Evolutionary conservation across 2,329 filamentous ascomycete species (phyloP).

Genomic region (Penicillium decumbens): DNA sequence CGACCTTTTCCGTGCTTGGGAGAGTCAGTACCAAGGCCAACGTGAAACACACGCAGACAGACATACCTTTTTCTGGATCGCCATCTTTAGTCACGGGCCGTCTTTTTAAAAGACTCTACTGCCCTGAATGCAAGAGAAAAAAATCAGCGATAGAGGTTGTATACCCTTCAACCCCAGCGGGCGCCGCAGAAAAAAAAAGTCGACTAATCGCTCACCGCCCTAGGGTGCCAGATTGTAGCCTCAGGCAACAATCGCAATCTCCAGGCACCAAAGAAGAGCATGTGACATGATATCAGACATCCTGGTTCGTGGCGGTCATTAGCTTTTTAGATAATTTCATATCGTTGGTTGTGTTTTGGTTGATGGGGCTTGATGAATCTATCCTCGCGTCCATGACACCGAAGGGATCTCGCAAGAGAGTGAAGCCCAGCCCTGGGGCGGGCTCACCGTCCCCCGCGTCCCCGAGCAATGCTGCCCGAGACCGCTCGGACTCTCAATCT

Average conservation of each 20-base stretch:
- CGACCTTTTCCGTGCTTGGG: constrained; percentile 83
- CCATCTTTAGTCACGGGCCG: constrained; percentile 57
- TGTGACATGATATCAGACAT: constrained; percentile 34
- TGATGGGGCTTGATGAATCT: constrained; percentile 32
- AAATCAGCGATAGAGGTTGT: constrained; percentile 14
- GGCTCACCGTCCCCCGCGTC: constrained; percentile 26
- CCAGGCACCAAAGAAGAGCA: constrained; percentile 17
- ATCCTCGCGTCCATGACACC: constrained; percentile 33
- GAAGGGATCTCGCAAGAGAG: constrained; percentile 43
- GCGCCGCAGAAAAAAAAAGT: constrained; percentile 21
- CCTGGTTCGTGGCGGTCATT: constrained; percentile 18
- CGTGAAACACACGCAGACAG: constrained; percentile 7
- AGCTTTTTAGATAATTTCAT: constrained; percentile 6
- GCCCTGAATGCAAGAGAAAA: constrained; percentile 14
- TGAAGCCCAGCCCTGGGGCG: constrained; percentile 39
- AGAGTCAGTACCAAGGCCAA: constrained; percentile 26
- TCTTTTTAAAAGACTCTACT: constrained; percentile 24
- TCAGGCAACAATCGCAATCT: constrained; percentile 23
- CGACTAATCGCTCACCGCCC: constrained; percentile 27
- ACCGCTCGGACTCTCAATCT: constrained; percentile 25
- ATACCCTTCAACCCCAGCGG: constrained; percentile 13
- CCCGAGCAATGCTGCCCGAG: constrained; percentile 24
- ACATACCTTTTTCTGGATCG: constrained; percentile 83
- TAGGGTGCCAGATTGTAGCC: constrained; percentile 15
- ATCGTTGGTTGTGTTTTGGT: constrained; percentile 1